A percentile compares a stretch with the other conserved stretches of the same genome.
Conservation (phyloP, 495 filamentous ascomycete genomes). For the Daldinia decipiens region DNA sequence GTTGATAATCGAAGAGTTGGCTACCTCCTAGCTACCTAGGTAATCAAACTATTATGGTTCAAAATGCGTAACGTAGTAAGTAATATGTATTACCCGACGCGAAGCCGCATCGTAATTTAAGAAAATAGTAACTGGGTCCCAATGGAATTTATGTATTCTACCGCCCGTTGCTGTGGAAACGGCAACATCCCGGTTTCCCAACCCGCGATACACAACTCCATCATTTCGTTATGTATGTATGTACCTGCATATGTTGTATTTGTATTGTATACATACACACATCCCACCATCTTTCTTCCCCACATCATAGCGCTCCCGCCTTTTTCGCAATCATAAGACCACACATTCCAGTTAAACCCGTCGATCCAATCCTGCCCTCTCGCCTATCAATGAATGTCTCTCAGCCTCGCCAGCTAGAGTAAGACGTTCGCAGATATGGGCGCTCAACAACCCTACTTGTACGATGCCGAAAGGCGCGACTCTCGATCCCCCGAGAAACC, state of each 20-base stretch:
- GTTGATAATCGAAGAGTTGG: not conserved
- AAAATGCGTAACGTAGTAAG: not conserved
- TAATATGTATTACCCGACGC: not conserved
- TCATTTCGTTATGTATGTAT: constrained; percentile 1
- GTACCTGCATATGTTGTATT: not conserved
- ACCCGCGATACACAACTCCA: constrained; percentile 4
- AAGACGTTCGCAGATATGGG: constrained; percentile 48
- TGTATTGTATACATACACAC: constrained; percentile 9
- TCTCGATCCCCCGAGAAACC: constrained; percentile 60
- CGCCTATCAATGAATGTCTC: constrained; percentile 37
- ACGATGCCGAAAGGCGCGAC: constrained; percentile 63
- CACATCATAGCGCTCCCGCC: constrained; percentile 29
- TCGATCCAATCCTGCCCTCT: constrained; percentile 20
- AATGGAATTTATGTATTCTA: constrained; percentile 5
- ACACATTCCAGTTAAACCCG: constrained; percentile 35
- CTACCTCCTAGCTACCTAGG: too few relatives aligned
- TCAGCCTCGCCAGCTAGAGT: constrained; percentile 35
- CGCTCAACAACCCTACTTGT: constrained; percentile 78
- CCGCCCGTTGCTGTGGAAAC: constrained; percentile 42
- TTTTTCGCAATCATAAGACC: constrained; percentile 38
- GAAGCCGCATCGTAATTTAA: constrained; percentile 11
- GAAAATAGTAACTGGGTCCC: constrained; percentile 3
- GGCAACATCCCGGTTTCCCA: constrained; percentile 12
- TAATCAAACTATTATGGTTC: not conserved
- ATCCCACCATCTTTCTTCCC: constrained; percentile 23